Evolutionary conservation across 225 moss, liverwort and hornwort species (phyloP).

Genomic region (Marchantia polymorpha): DNA sequence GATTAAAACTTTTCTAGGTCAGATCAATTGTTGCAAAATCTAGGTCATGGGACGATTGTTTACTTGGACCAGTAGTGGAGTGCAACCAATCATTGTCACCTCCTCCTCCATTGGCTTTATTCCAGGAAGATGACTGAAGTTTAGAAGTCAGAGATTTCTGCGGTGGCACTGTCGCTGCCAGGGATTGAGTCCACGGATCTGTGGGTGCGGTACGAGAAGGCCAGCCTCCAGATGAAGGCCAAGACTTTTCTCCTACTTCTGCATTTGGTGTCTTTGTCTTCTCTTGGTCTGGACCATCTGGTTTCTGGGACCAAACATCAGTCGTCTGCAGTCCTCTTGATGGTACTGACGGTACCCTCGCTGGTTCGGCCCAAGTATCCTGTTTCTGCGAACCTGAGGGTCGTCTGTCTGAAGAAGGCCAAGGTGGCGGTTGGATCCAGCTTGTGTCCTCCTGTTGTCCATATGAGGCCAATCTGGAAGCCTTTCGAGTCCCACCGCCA

Average conservation of each 20-base stretch:
- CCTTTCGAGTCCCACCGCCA: background rate
- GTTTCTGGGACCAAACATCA: background rate
- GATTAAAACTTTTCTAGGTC: background rate
- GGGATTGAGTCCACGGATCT: background rate
- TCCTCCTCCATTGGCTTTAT: background rate
- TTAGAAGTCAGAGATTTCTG: background rate
- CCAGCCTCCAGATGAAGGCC: slow-evolving; percentile 3
- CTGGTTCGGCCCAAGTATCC: slow-evolving; percentile 10
- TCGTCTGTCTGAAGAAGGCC: background rate
- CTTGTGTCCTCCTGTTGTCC: slow-evolving; percentile 1
- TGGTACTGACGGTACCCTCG: background rate
- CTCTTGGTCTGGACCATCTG: background rate
- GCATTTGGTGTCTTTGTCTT: background rate
- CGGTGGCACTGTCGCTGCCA: background rate
- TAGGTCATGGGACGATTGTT: background rate
- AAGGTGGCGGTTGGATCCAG: slow-evolving; percentile 3
- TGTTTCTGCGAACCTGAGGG: background rate
- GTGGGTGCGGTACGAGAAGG: background rate
- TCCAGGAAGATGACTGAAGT: background rate
- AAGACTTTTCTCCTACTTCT: background rate
- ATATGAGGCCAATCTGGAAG: slow-evolving; percentile 5
- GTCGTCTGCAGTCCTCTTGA: background rate
- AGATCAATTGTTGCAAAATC: slow-evolving; percentile 18
- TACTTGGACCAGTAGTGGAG: background rate
- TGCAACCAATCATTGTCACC: background rate